A percentile compares a stretch with the other conserved stretches of the same genome.
phyloP scores from a whole-genome alignment of 2,329 filamentous ascomycete genomes.

The Sarocladiaceae sp. region DNA sequence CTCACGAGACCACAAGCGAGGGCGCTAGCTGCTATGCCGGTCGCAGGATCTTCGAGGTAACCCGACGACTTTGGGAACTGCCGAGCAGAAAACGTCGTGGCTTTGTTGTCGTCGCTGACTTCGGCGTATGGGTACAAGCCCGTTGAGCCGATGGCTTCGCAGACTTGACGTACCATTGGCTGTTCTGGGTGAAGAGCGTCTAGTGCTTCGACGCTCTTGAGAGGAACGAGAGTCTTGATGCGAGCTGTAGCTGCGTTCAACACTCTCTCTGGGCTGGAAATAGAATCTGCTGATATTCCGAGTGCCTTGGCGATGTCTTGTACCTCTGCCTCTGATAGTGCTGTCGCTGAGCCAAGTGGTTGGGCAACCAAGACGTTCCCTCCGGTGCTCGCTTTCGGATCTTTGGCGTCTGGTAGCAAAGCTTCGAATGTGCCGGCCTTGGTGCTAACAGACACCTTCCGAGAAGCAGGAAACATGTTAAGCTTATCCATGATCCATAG shows the following conservation, averaged over 20 bases:
- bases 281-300: background rate
- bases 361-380: background rate
- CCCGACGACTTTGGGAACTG: background rate
- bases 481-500: background rate
- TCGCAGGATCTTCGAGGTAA: background rate
- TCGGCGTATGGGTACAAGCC: background rate
- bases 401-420: background rate
- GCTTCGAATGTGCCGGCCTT: background rate
- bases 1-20: background rate
- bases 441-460: background rate
- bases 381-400: background rate
- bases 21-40: background rate
- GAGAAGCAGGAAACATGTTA: background rate
- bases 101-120: background rate
- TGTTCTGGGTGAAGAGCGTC: background rate
- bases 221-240: background rate
- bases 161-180: background rate
- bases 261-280: background rate
- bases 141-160: background rate
- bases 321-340: background rate
- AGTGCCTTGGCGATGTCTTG: background rate
- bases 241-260: background rate
- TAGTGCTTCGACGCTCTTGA: background rate
- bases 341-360: background rate
- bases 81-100: background rate